Evolutionary conservation across 2,329 filamentous ascomycete genomes (phyloP), one percentile per base, ranked within the genome.

Genomic region (Ophiostoma ulmi): DNA sequence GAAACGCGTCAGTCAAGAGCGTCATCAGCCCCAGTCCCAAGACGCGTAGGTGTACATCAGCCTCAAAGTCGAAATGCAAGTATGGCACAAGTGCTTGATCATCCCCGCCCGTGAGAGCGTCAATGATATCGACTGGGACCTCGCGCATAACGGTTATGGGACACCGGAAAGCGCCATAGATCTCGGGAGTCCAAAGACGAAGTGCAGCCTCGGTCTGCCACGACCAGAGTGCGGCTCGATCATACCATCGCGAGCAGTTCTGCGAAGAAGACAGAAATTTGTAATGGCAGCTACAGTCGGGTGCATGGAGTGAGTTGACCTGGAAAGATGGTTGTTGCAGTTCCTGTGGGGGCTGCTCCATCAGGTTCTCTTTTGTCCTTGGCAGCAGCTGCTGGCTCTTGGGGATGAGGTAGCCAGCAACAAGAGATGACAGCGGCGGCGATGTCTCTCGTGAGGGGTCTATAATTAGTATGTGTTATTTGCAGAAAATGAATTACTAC

Each of bases 181-280:
- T 75, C 72, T 76, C 75, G 39, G 75, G 75, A 20, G 75, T 75
- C 75, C 75, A 76, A 11, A 76, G 73, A n/a, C 73, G 75, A 5
- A 76, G 73, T 11, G 75, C 73, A 1, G 74, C 73, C 64, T 76
- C 74, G 0, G 75, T 75, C 71, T 76, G 75, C 67, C 75, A 75
- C 17, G 73, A 74, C 75, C 74, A 76, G 67, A 73, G 73, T n/a
- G 72, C 72, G n/a, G 74, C 72, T 13, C 74, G 72, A 72, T 76
- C 66, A 71, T 76, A 75, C 13, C 41, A 31, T 63, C 58, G 58
- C 14, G 26, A 26, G 14, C 58, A 63, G 26, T 14, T 26, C 10
- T 26, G 13, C 1, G 36, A 20, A n/a, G 41, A 36, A 38, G 31
- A 17, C 22, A 44, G 20, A 5, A 36, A 17, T 0, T 35, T 35